Conservation (phyloP, 2,329 filamentous ascomycete species). For the Fusarium sublunatum region DNA sequence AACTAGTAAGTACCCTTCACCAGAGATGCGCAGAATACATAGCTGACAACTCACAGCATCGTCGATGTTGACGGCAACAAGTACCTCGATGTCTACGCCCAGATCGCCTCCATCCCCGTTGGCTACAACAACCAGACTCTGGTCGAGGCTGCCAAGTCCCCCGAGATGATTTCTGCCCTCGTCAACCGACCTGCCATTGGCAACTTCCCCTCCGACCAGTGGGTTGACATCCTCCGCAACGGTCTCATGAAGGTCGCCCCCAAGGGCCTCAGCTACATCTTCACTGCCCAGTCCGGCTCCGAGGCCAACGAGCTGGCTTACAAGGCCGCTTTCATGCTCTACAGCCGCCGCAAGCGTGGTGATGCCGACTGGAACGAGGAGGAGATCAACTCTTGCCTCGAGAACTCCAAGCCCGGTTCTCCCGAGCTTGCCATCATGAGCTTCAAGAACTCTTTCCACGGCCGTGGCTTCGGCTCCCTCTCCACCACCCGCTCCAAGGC, state of each 20-base stretch:
- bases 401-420: constrained; percentile 77
- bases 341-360: constrained; percentile 77
- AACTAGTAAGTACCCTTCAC: constrained; percentile 55
- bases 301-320: constrained; percentile 88
- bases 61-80: constrained; percentile 63
- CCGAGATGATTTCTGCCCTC: constrained; percentile 77
- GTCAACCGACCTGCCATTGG: constrained; percentile 84
- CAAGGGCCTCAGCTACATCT: constrained; percentile 80
- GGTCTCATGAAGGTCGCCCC: constrained; percentile 79
- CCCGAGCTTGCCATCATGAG: constrained; percentile 81
- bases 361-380: constrained; percentile 76
- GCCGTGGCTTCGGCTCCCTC: constrained; percentile 80
- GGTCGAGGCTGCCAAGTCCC: constrained; percentile 71
- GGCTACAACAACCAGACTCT: constrained; percentile 84
- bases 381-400: constrained; percentile 75
- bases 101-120: constrained; percentile 86
- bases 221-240: constrained; percentile 76
- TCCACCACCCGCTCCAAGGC: constrained; percentile 85
- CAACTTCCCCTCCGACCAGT: constrained; percentile 83
- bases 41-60: constrained; percentile 48
- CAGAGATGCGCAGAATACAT: not conserved
- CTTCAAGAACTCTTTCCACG: constrained; percentile 83
- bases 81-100: constrained; percentile 71
- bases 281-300: constrained; percentile 81
- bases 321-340: constrained; percentile 89